Evolutionary conservation across 768 basidiomycete species (phyloP), one percentile per base, ranked within the genome.

Genomic region (Pluteus cervinus): DNA sequence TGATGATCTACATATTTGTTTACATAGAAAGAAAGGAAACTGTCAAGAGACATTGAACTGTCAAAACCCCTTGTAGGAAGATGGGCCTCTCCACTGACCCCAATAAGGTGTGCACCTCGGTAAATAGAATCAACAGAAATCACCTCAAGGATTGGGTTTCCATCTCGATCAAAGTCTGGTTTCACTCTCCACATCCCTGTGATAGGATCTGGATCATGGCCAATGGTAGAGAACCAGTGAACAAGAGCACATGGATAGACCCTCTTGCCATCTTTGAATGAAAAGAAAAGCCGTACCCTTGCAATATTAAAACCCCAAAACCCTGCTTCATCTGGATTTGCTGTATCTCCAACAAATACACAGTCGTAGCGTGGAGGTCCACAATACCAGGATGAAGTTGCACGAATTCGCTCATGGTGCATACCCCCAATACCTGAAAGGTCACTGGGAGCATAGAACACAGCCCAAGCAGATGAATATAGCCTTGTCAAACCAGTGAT

Each of bases 1-100:
- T 59, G 55, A 32, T 59, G 44, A 29, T 62, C 54, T 15, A 48
- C 42, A 18, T 52, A 61, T 21, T 48, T 53, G 36, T 58, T 61
- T 0, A 63, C 42, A 43, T 54, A 60, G 45, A 36, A 58, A 7
- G 36, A 29, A 10, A 42, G 11, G 26, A 55, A 61, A 20, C 23
- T 30, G 33, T 60, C 48, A 3, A 61, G 43, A 8, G 52, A 41
- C 5, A 54, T 28, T 0, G 36, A 21, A 36, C 37, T 54, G 20
- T 46, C 30, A 20, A 56, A 36, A 4, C 45, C 24, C 5, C 17
- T n/a, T 1, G 56, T 53, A 8, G 50, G 55, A 20, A 54, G 42
- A 17, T 25, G 39, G 12, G 34, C 4, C 4, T 10, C n/a, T 12
- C 42, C 51, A 29, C 24, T 31, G 12, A 45, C 31, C 10, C 35